Base-by-base conservation (phyloP, 345 rosid genomes). In the Melaleuca quinquenervia region DNA sequence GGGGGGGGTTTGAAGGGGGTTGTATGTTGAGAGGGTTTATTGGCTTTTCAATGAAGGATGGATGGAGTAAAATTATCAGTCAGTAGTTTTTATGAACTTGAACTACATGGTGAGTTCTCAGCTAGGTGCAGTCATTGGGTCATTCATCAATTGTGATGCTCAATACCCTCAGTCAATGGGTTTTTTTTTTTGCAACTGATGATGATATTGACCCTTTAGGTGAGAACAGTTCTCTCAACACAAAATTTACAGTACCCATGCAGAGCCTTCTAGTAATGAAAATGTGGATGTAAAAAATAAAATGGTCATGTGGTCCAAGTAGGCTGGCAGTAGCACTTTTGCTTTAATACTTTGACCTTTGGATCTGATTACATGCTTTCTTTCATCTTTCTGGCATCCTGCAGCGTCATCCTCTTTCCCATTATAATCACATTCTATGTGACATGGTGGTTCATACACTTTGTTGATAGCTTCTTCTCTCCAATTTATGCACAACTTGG, bases 401-500 rank as follows among this genome's bases (percentile, higher is more conserved):
- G 94, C 96, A 97, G 99, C 88, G 99, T 96, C 85, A 98, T 98
- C 91, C 90, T 98, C 83, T 93, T 98, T 87, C 99, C 99, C 36
- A 95, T 98, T 87, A 98, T 98, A 2, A 91, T 96, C 89, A 98
- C 99, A 84, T 98, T 98, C 94, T 98, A 96, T 85, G 89, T 94
- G 76, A 98, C 99, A 5, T 98, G 99, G 99, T 98, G 99, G 99
- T 98, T 98, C 88, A 94, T 98, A 93, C 99, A 95, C 92, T 95
- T 98, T 84, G 99, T 98, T 45, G 99, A 98, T 92, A 93, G 99
- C 15, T 98, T 98, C 87, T 98, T 98, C 95, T 98, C 99, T 76
- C 99, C 99, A 12, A 96, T 98, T 54, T 96, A 96, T 89, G 91
- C 94, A 52, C 98, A 96, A 56, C 98, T 98, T 56, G 99, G 99